Evolutionary conservation across 2,329 filamentous ascomycete species (phyloP), one percentile per base, ranked within the genome.

Genomic region (Cercospora beticola): DNA sequence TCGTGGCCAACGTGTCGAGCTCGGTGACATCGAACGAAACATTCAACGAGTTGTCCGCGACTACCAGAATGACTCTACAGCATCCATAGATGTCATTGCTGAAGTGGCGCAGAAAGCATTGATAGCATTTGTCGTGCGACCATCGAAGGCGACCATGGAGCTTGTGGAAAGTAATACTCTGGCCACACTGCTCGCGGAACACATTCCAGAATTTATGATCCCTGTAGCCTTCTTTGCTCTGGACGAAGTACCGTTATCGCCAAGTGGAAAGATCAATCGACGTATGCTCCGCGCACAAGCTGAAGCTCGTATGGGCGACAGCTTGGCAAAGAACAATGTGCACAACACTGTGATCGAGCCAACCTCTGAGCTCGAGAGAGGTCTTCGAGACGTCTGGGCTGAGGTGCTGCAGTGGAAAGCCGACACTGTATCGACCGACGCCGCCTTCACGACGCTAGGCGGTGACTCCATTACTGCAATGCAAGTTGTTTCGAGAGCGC

Each of bases 1-100:
- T 10, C 86, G 91, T 40, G 92, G 92, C 0, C 90, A 93, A 72
- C 83, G 90, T 54, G 88, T 96, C 40, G 92, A 95, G 75, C 84
- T 93, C 12, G 86, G 86, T 0, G 92, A 94, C 74, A 89, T 96
- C 58, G 90, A 18, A 65, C 68, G 30, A 10, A 52, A 52, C 16
- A 30, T 36, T 10, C 28, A 61, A 16, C 43, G 56, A 18, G 31
- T 57, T 23, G 28, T 70, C 8, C 49, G 64, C 10, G 49, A 70
- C 40, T 14, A 57, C 7, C 16, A 57, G 14, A 18, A 26, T 6
- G 1, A 63, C 36, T 31, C 43, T 12, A 12, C 52, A 14, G 46
- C 18, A 8, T 33, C 10, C 7, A 30, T 64, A 5, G 10, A 49
- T 16, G 33, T 64, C 30, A 52, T 36, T 10, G 62, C 30, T 4